Conservation (phyloP, 2,329 filamentous ascomycete species). For the Penicillium rolfsii region DNA sequence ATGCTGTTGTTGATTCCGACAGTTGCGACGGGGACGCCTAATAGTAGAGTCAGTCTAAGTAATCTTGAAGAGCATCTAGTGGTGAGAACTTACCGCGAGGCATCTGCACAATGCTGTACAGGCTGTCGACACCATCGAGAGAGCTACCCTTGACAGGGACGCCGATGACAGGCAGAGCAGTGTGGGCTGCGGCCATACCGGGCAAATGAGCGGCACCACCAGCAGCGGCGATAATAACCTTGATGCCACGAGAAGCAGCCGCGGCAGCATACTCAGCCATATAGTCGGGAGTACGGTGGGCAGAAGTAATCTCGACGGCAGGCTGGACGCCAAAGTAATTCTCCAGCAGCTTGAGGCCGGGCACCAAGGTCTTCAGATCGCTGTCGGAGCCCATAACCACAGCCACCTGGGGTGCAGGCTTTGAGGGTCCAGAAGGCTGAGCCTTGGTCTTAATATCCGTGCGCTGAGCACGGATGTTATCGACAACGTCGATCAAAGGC, state of each 20-base stretch:
- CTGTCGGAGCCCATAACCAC: conserved; percentile 56
- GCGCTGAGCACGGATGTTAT: conserved; percentile 72
- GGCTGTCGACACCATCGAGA: conserved; percentile 71
- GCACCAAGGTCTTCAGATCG: conserved; percentile 50
- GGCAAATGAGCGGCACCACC: conserved; percentile 74
- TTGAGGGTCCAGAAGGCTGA: conserved; percentile 35
- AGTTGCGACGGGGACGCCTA: conserved; percentile 72
- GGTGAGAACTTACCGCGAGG: conserved; percentile 55
- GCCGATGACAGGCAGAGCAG: conserved; percentile 73
- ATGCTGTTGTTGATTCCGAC: conserved; percentile 80
- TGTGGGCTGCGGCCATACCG: conserved; percentile 74
- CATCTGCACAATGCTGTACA: conserved; percentile 78
- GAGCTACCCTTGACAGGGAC: conserved; percentile 75
- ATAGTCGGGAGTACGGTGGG: conserved; percentile 69
- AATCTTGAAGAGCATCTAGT: not conserved
- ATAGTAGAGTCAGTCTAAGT: conserved; percentile 31
- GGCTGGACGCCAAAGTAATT: conserved; percentile 50
- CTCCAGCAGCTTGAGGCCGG: conserved; percentile 49
- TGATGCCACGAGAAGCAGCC: conserved; percentile 67
- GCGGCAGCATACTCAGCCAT: conserved; percentile 70
- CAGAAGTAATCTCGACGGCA: conserved; percentile 53
- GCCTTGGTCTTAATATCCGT: conserved; percentile 40
- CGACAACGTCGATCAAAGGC: conserved; percentile 73
- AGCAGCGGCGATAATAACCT: conserved; percentile 75
- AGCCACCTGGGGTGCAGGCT: conserved; percentile 45